Conservation (phyloP, 2,329 filamentous ascomycete species). For the Xenoacremonium recifei region DNA sequence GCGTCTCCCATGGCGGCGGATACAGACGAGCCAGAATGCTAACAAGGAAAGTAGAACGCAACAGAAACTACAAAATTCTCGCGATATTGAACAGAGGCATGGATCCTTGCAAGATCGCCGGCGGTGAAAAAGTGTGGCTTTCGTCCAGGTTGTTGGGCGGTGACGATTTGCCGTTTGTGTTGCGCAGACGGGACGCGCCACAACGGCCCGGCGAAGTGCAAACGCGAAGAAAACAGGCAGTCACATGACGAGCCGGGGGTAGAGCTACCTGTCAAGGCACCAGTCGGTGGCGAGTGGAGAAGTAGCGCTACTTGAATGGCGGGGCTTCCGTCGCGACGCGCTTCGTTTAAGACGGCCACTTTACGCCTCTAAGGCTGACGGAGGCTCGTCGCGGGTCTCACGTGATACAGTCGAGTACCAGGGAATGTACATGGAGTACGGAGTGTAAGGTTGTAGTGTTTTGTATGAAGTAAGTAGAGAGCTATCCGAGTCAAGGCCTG, state of each 20-base stretch:
- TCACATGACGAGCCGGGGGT: slow-evolving; percentile 28
- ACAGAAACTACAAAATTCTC: background rate
- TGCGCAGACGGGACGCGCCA: background rate
- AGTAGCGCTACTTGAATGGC: slow-evolving; percentile 7
- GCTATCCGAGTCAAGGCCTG: too few species aligned
- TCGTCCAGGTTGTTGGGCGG: too few species aligned
- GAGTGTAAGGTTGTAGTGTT: too few species aligned
- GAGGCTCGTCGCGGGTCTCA: background rate
- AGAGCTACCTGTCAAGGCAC: slow-evolving; percentile 2
- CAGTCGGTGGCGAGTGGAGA: background rate
- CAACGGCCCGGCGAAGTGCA: slow-evolving; percentile 4
- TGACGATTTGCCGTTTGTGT: background rate
- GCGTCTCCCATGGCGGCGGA: slow-evolving; percentile 29
- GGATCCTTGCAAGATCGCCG: background rate
- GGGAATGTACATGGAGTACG: too few species aligned
- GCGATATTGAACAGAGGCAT: background rate
- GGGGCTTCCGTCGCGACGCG: slow-evolving; percentile 6
- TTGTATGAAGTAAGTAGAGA: too few species aligned
- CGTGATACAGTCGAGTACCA: too few species aligned
- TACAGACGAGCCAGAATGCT: background rate
- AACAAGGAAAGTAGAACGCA: background rate
- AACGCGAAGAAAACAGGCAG: slow-evolving; percentile 37
- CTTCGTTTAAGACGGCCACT: slow-evolving; percentile 7
- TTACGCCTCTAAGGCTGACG: too few species aligned
- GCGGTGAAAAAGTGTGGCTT: too few species aligned